These are phyloP conservation scores for Hyphodiscus sp. DNA, from an alignment of 2,329 filamentous ascomycete genomes.

Conservation along the genomic window DNA sequence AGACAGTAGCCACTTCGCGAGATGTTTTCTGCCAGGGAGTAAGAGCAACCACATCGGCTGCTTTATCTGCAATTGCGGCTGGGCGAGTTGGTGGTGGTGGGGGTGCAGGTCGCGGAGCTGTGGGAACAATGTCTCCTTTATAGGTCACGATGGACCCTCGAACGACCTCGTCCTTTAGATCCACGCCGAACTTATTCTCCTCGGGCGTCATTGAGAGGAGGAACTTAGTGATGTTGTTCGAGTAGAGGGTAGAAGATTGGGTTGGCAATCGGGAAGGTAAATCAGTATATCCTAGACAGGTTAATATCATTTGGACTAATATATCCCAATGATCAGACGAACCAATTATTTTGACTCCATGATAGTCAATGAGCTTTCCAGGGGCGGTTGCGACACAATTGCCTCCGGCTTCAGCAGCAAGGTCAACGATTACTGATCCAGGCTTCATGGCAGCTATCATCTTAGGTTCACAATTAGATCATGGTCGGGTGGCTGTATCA, in stretches of 20 bases:
- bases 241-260: conserved; percentile 84
- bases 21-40: conserved; percentile 79
- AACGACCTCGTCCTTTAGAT: conserved; percentile 78
- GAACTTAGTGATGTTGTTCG: conserved; percentile 89
- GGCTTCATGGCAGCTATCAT: conserved; percentile 66
- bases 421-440: conserved; percentile 80
- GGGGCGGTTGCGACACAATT: conserved; percentile 80
- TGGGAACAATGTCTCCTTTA: conserved; percentile 68
- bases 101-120: conserved; percentile 62
- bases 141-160: conserved; percentile 78
- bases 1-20: conserved; percentile 67
- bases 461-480: conserved; percentile 34
- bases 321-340: conserved; percentile 23
- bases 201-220: conserved; percentile 74
- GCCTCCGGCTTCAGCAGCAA: conserved; percentile 81
- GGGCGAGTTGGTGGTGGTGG: conserved; percentile 46
- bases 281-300: conserved; percentile 65
- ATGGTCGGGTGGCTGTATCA: conserved; percentile 42
- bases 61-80: conserved; percentile 40
- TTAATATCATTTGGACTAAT: conserved; percentile 18
- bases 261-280: conserved; percentile 80
- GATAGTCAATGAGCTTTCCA: conserved; percentile 62
- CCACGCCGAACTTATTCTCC: conserved; percentile 72
- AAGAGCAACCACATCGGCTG: conserved; percentile 56
- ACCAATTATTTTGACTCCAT: conserved; percentile 82